Base-by-base conservation (phyloP, 306 rosid species). In the Inga leiocalycina region DNA sequence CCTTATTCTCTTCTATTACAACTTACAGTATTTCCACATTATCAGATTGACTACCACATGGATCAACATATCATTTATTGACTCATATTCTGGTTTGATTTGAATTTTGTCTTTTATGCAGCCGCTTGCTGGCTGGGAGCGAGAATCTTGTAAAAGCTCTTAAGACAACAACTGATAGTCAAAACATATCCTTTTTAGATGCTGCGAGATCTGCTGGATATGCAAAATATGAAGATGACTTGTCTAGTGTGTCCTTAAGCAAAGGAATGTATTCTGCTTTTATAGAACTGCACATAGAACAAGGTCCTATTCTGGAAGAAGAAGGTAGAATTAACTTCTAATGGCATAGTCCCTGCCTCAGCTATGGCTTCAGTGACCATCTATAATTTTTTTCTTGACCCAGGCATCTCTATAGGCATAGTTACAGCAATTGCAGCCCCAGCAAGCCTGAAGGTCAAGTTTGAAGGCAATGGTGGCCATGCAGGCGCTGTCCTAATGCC, bases 371-470 rank as follows among this genome's bases (percentile, higher is more conserved):
- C 54, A 30, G 30, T 72, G 45, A 67, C 59, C 65, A 54, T 22
- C 56, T 56, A 69, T 49, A 54, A 30, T 77, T 76, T 35, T 74
- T 76, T 86, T 80, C 80, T 17, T 45, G 10, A 65, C 75, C 67
- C 89, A 93, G 99, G 97, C 78, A 85, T 90, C 84, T 84, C 94
- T 65, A 83, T 96, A 44, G 99, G 99, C 80, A 84, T 93, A 79
- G 98, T 94, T 83, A 91, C 97, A 49, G 99, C 97, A 51, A 93
- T 93, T 79, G 99, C 99, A 69, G 99, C 97, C 62, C 98, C 98
- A 8, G 99, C 99, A 74, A 94, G 98, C 81, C 87, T 92, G 48
- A 93, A 83, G 85, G 97, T 96, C 68, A 95, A 93, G 64, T 93
- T 96, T 86, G 97, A 93, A 89, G 98, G 98, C 79, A 94, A 88